A percentile compares a stretch with the other conserved stretches of the same genome.
Evolutionary conservation across 805 yeast species (phyloP).

Genomic region (Monosporozyma unispora): DNA sequence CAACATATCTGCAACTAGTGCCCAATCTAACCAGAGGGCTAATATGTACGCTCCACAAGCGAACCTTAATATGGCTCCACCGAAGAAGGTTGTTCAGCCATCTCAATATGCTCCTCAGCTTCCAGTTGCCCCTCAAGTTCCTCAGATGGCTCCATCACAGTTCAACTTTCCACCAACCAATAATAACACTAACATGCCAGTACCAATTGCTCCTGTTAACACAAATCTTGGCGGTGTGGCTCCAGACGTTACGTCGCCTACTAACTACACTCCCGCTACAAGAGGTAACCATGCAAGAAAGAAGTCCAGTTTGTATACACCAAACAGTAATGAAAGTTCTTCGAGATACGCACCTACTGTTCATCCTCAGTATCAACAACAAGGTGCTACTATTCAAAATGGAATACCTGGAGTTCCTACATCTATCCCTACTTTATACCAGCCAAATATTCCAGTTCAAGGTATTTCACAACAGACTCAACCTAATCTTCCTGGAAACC

Average conservation of each 20-base stretch:
- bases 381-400: background rate
- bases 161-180: background rate
- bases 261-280: conserved; percentile 6
- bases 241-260: conserved; percentile 2
- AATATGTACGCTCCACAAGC: conserved; percentile 1
- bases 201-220: background rate
- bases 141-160: background rate
- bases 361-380: conserved; percentile 18
- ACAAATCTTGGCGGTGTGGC: background rate
- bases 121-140: conserved; percentile 1
- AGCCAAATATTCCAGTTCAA: background rate
- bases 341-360: conserved; percentile 35
- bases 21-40: background rate
- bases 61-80: background rate
- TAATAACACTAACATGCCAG: background rate
- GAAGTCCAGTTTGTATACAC: conserved; percentile 26
- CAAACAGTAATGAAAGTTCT: conserved; percentile 21
- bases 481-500: background rate
- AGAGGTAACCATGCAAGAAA: conserved; percentile 6
- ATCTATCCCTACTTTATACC: background rate
- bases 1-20: conserved; percentile 1
- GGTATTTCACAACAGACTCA: background rate
- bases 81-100: background rate
- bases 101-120: conserved; percentile 1
- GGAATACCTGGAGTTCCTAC: background rate